These are phyloP conservation scores for Sclerotinia trifoliorum DNA, from an alignment of 2,329 filamentous ascomycete genomes.

Conservation along the genomic window DNA sequence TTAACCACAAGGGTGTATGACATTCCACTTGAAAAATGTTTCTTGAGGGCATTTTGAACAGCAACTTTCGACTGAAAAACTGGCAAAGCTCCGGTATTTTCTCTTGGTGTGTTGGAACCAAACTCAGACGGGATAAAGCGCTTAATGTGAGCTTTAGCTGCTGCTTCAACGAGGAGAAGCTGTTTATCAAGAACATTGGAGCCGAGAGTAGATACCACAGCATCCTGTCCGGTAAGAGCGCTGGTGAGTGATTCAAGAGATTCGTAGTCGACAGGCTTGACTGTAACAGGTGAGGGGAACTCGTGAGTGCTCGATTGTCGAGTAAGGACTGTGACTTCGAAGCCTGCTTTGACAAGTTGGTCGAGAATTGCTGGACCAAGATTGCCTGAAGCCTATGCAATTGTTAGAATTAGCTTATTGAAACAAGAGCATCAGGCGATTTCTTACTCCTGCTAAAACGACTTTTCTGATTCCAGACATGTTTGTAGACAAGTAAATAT, in stretches of 20 bases:
- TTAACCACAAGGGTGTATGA: conserved; percentile 17
- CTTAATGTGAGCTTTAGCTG: conserved; percentile 58
- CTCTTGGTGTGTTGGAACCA: conserved; percentile 38
- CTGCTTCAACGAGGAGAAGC: conserved; percentile 53
- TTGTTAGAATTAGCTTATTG: background rate
- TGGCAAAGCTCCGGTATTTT: conserved; percentile 26
- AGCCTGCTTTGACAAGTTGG: conserved; percentile 30
- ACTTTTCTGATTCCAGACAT: conserved; percentile 33
- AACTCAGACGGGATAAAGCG: conserved; percentile 61
- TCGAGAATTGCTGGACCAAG: conserved; percentile 33
- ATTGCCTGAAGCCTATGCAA: conserved; percentile 30
- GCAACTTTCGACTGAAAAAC: conserved; percentile 26
- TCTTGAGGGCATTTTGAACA: conserved; percentile 28
- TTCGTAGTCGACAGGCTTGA: conserved; percentile 25
- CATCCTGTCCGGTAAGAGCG: conserved; percentile 32
- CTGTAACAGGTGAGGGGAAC: conserved; percentile 30
- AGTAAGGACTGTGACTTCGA: conserved; percentile 44
- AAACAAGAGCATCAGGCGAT: background rate
- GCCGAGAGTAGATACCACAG: conserved; percentile 30
- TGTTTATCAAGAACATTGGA: conserved; percentile 27
- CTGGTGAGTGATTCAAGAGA: conserved; percentile 34
- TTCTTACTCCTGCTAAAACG: conserved; percentile 31
- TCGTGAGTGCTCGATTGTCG: conserved; percentile 35
- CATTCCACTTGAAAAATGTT: conserved; percentile 11
- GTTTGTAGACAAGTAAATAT: conserved; percentile 14